phyloP scores from a whole-genome alignment of 257 asterid species.

The Penstemon barbatus region DNA sequence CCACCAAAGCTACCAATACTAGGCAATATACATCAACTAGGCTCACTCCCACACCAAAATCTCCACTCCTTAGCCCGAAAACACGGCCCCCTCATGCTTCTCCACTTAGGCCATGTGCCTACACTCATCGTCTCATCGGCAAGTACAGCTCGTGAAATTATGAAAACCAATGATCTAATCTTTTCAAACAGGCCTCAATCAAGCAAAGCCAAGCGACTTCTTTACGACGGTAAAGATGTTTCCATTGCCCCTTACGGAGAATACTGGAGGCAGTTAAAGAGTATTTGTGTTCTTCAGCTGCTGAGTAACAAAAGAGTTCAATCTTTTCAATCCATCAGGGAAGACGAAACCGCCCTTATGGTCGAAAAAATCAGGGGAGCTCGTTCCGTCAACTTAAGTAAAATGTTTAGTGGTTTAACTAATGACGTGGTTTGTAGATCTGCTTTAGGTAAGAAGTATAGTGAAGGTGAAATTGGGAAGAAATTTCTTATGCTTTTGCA shows the following conservation, averaged over 20 bases:
- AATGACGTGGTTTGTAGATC: constrained; percentile 35
- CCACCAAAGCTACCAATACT: too few relatives aligned
- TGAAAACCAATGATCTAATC: constrained; percentile 36
- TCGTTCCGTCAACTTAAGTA: constrained; percentile 28
- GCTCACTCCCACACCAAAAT: too few relatives aligned
- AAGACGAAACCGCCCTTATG: constrained; percentile 33
- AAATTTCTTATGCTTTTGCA: constrained; percentile 13
- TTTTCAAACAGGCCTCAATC: constrained; percentile 34
- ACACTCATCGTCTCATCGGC: too few relatives aligned
- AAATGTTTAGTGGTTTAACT: constrained; percentile 19
- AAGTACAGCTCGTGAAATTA: neutral
- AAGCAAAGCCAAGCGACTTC: constrained; percentile 19
- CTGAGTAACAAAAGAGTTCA: neutral
- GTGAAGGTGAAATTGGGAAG: constrained; percentile 31
- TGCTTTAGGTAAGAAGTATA: constrained; percentile 33
- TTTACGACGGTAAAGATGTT: constrained; percentile 28
- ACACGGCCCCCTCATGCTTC: too few relatives aligned
- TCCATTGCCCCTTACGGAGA: too few relatives aligned
- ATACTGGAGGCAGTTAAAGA: too few relatives aligned
- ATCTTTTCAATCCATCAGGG: constrained; percentile 26
- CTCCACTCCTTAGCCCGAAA: too few relatives aligned
- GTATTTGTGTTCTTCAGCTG: too few relatives aligned
- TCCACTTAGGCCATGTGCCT: too few relatives aligned
- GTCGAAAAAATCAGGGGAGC: constrained; percentile 21
- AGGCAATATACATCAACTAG: too few relatives aligned